Conservation (phyloP, 305 asterid genomes). For the Rubia peregrina region DNA sequence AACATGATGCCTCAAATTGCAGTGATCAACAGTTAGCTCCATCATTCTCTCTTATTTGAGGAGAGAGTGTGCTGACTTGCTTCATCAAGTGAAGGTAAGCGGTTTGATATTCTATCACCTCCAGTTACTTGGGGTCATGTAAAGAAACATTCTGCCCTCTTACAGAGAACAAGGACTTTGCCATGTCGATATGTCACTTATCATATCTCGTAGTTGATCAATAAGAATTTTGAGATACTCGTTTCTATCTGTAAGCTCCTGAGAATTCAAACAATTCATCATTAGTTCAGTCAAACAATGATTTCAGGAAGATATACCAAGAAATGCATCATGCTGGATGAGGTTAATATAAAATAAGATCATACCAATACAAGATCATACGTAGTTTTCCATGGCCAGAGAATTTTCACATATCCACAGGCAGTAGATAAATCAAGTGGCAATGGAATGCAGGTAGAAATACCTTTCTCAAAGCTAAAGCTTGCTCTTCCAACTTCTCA, state of each 20-base stretch:
- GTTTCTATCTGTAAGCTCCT: constrained; percentile 67
- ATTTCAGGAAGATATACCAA: not conserved
- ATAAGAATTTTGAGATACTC: constrained; percentile 53
- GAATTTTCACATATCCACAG: not conserved
- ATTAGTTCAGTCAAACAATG: not conserved
- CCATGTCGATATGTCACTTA: constrained; percentile 71
- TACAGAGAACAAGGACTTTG: constrained; percentile 70
- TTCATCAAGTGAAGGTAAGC: not conserved
- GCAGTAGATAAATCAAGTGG: not conserved
- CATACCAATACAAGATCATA: not conserved
- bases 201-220: constrained; percentile 65
- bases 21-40: not conserved
- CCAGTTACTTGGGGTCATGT: not conserved
- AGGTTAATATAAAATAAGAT: not conserved
- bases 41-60: not conserved
- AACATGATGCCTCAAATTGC: not conserved
- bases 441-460: not conserved
- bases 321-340: not conserved
- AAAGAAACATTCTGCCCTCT: constrained; percentile 11
- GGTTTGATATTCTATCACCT: not conserved
- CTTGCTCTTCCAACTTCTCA: constrained; percentile 71
- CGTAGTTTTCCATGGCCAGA: not conserved
- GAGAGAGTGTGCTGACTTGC: not conserved
- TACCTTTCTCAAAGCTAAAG: constrained; percentile 58
- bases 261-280: constrained; percentile 8